Evolutionary conservation across 192 early-diverging fungal species (phyloP).

Genomic region (Phlyctochytrium bullatum): DNA sequence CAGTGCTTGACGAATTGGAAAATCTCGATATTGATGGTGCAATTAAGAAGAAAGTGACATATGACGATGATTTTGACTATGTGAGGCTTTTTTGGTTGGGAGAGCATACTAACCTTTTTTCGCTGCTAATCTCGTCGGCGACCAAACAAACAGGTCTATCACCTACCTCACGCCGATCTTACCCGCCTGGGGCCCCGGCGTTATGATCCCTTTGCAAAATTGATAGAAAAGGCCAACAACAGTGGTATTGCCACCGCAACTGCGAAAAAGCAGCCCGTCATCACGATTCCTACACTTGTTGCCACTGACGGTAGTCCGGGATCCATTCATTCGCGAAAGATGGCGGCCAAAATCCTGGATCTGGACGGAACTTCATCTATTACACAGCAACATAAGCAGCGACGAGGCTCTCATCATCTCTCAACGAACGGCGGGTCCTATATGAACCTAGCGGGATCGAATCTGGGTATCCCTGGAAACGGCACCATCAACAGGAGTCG

Average conservation of each 20-base stretch:
- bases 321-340: conserved; percentile 23
- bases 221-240: not conserved
- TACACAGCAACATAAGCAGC: too few relatives aligned
- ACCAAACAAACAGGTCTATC: conserved; percentile 35
- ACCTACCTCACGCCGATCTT: conserved; percentile 45
- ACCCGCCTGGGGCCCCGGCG: conserved; percentile 26
- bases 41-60: conserved; percentile 32
- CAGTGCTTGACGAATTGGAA: conserved; percentile 52
- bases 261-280: conserved; percentile 3
- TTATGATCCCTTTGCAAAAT: conserved; percentile 38
- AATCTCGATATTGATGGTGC: conserved; percentile 45
- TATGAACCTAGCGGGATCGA: not conserved
- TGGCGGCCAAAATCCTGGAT: conserved; percentile 14
- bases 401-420: conserved; percentile 11
- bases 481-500: not conserved
- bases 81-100: conserved; percentile 4
- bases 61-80: conserved; percentile 55
- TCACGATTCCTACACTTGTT: conserved; percentile 22
- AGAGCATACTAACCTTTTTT: not conserved
- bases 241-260: not conserved
- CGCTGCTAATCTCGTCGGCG: too few relatives aligned
- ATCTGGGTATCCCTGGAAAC: not conserved
- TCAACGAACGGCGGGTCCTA: not conserved
- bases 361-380: conserved; percentile 9
- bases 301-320: not conserved